phyloP scores from a whole-genome alignment of 2,329 filamentous ascomycete genomes.

The Phoma sp. region DNA sequence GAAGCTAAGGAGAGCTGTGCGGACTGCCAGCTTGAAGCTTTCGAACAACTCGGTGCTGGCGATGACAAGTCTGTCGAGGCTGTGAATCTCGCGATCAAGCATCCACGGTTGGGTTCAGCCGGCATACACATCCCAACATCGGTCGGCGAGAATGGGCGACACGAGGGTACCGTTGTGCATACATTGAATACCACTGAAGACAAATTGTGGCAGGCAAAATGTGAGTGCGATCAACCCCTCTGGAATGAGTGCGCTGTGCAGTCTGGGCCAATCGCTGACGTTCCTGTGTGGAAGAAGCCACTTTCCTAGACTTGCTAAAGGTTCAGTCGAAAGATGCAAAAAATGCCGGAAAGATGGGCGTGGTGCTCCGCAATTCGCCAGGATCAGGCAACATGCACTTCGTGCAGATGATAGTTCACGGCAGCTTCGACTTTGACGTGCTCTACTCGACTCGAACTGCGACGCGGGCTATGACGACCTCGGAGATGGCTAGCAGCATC shows the following conservation, averaged over 20 bases:
- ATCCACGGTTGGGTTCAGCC: constrained; percentile 76
- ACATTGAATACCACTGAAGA: constrained; percentile 70
- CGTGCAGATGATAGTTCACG: constrained; percentile 87
- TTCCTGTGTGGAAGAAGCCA: constrained; percentile 58
- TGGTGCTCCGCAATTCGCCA: constrained; percentile 67
- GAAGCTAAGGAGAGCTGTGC: constrained; percentile 69
- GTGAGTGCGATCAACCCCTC: constrained; percentile 46
- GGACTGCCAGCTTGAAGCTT: constrained; percentile 59
- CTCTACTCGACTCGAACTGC: constrained; percentile 83
- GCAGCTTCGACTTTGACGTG: constrained; percentile 87
- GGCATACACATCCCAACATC: constrained; percentile 71
- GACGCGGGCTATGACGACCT: constrained; percentile 57
- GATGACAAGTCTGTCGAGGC: constrained; percentile 61
- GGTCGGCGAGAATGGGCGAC: constrained; percentile 61
- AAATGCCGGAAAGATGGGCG: constrained; percentile 20
- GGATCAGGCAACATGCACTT: constrained; percentile 80
- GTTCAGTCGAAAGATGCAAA: constrained; percentile 60
- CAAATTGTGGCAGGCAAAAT: constrained; percentile 79
- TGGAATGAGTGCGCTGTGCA: background rate
- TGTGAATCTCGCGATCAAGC: constrained; percentile 73
- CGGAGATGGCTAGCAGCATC: constrained; percentile 73
- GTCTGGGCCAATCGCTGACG: constrained; percentile 18
- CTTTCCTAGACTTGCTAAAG: constrained; percentile 62
- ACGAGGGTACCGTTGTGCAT: constrained; percentile 72
- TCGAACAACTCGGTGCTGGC: constrained; percentile 55